Base-by-base conservation (phyloP, 1,139 yeast species). In the Sugiyamaella xylanicola region DNA sequence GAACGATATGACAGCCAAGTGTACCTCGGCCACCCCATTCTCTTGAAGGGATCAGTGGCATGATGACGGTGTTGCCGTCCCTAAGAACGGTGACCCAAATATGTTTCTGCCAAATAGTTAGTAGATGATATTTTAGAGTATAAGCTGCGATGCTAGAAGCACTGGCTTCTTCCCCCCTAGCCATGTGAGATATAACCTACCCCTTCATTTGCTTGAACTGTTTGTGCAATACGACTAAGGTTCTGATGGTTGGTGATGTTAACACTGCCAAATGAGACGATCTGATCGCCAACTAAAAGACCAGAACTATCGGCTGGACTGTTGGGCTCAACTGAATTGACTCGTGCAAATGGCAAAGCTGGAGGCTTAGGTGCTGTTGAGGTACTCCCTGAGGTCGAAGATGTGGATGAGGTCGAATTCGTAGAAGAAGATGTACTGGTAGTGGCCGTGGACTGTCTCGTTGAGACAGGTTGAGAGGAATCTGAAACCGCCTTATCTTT, bases 11-110 rank as follows among this genome's bases (percentile, higher is more conserved):
- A 66, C 95, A 87, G 1, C 96, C 96, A 29, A 89, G 72, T 25
- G 85, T 68, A 1, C 96, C 95, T 32, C 77, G 73, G 5, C 95
- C 95, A 35, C 76, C 76, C 95, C 96, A 88, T 11, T 74, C 68
- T 9, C 72, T 70, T 1, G 79, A 71, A 1, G 96, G 95, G 1
- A 65, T 71, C 53, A 89, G 69, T 2, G 61, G 59, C 29, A 82
- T 54, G 2, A 58, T 53, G n/a, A 67, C 43, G 1, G 56, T 55
- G 27, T 66, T 63, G 0, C 61, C 64, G 7, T 62, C 69, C 50
- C 87, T 69, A 16, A 71, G 53, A 0, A 83, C 68, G 4, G 64
- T 64, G 5, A 83, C 74, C 2, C 61, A 55, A 11, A 82, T 65
- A 5, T 68, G 61, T 42, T 65, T 62, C 59, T 74, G 25, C 37